A percentile compares a stretch with the other conserved stretches of the same genome.
These are phyloP conservation scores for Fagus sylvatica DNA, from an alignment of 306 rosid genomes.

Conservation along the genomic window DNA sequence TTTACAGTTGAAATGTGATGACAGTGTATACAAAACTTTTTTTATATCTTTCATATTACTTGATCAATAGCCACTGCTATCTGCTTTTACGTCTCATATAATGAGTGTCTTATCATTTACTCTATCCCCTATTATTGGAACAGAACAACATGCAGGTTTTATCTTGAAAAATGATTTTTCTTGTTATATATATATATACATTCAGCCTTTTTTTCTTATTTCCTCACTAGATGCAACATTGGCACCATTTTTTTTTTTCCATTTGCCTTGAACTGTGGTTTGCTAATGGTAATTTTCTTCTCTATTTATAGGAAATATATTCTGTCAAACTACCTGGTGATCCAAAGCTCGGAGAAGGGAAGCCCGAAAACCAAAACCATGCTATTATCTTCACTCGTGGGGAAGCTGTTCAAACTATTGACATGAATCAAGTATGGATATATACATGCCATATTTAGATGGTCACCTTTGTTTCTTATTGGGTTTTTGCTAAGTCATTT, in stretches of 20 bases:
- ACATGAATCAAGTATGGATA: conserved; percentile 88
- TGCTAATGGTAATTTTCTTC: not conserved
- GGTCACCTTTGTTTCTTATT: not conserved
- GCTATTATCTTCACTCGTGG: conserved; percentile 97
- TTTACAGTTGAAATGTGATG: not conserved
- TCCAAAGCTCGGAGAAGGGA: conserved; percentile 99
- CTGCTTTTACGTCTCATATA: not conserved
- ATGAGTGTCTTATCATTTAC: not conserved
- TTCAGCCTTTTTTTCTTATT: not conserved
- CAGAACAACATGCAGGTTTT: not conserved
- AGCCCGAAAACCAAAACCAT: conserved; percentile 99
- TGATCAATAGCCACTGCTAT: not conserved
- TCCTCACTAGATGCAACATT: not conserved
- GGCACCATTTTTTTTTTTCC: not conserved
- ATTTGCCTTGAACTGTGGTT: not conserved
- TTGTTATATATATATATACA: no score
- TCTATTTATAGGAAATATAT: conserved; percentile 66
- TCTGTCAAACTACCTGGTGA: conserved; percentile 96
- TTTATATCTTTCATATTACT: not conserved
- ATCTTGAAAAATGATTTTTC: not conserved
- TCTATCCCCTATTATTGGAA: not conserved
- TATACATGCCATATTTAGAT: not conserved
- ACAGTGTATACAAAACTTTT: not conserved
- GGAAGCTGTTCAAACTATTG: conserved; percentile 96
- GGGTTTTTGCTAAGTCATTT: not conserved